Percentiles rank a stretch among this genome's conserved stretches.
Evolutionary conservation across 2,329 filamentous ascomycete species (phyloP).

Genomic region (Biscogniauxia mediterranea): DNA sequence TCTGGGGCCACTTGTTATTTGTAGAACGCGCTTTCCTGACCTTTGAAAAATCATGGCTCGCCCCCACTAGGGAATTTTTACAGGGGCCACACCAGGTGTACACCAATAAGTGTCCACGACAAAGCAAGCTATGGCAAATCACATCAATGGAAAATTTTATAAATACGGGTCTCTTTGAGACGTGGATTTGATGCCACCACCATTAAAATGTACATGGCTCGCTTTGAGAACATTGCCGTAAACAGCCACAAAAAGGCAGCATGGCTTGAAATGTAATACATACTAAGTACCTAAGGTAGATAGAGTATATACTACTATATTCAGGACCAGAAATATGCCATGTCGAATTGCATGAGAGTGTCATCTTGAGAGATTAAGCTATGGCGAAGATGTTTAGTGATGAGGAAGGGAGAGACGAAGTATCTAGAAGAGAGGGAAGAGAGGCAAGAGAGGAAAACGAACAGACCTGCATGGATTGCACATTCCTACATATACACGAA

Average conservation of each 20-base stretch:
- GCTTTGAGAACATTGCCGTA: not conserved
- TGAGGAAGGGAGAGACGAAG: too few relatives aligned
- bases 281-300: too few relatives aligned
- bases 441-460: too few relatives aligned
- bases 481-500: not conserved
- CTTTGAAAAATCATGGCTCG: slow-evolving; percentile 31
- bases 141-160: slow-evolving; percentile 6
- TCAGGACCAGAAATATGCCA: too few relatives aligned
- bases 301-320: not conserved
- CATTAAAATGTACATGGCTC: not conserved
- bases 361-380: too few relatives aligned
- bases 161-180: slow-evolving; percentile 20
- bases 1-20: slow-evolving; percentile 44
- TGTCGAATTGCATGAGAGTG: not conserved
- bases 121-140: slow-evolving; percentile 20
- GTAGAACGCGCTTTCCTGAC: slow-evolving; percentile 37
- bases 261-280: not conserved
- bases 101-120: slow-evolving; percentile 18
- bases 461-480: too few relatives aligned
- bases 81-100: slow-evolving; percentile 19
- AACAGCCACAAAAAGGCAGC: not conserved
- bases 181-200: slow-evolving; percentile 10
- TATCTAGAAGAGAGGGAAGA: too few relatives aligned
- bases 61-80: slow-evolving; percentile 22
- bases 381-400: too few relatives aligned